Base-by-base conservation (phyloP, 495 filamentous ascomycete genomes). In the Rhypophila decipiens region DNA sequence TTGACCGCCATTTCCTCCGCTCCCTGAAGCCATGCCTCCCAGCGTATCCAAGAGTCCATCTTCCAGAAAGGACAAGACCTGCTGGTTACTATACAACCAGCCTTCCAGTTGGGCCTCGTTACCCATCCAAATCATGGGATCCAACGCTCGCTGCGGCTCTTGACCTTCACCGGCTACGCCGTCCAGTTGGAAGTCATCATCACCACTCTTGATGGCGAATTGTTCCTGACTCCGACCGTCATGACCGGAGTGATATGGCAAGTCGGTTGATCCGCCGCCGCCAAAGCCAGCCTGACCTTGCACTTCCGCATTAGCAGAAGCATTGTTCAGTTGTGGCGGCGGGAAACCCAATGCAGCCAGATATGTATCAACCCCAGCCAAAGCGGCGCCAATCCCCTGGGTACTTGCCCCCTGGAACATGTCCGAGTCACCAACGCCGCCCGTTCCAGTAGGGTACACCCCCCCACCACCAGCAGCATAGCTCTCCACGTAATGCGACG, bases 41-140 rank as follows among this genome's bases (percentile, higher is more conserved):
- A n/a, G n/a, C n/a, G n/a, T n/a, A 23, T 37, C 52, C 3, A 46
- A 20, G 10, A 77, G 43, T 51, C 80, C 78, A 48, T 78, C 76
- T 49, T 83, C 78, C 37, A 84, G 45, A 36, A 85, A 52, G 0
- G 74, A 74, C 71, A 83, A 73, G 69, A 85, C 79, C 48, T 82
- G 76, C 48, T 77, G 72, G 53, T 81, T 80, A 2, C 79, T 78
- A 22, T 76, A 81, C 46, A 80, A 83, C 80, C 80, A 83, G 49
- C 80, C 80, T 19, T 77, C 77, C n/a, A 84, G 53, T 46, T 79
- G 70, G 22, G 65, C 59, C 10, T 63, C 72, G 67, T 49, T 53
- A 4, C 50, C 55, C 55, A 53, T 55, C 57, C 40, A 59, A 36
- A 48, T 53, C 55, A 41, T 55, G 39, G 53, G 57, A 35, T 49